These are phyloP conservation scores for Saturnispora bothae DNA, from an alignment of 805 yeast genomes.

Conservation along the genomic window DNA sequence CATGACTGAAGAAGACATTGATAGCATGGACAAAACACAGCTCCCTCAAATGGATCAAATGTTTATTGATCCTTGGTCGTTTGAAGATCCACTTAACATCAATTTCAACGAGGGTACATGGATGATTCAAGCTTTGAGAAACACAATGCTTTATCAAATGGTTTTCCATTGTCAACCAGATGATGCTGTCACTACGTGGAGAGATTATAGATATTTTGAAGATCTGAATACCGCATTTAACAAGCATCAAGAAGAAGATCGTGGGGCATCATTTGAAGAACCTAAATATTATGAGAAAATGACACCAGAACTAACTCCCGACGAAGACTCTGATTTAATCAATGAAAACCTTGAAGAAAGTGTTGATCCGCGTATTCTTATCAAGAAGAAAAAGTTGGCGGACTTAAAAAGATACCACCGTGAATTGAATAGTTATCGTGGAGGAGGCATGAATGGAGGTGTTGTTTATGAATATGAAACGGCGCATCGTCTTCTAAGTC, in stretches of 20 bases:
- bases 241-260: conserved; percentile 15
- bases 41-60: conserved; percentile 27
- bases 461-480: conserved; percentile 49
- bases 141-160: conserved; percentile 69
- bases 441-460: conserved; percentile 4
- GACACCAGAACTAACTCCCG: background rate
- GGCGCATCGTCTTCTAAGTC: conserved; percentile 60
- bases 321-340: conserved; percentile 1
- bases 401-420: conserved; percentile 23
- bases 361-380: conserved; percentile 11
- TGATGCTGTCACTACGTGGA: conserved; percentile 82
- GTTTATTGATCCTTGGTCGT: conserved; percentile 78
- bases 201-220: conserved; percentile 66
- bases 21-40: conserved; percentile 27
- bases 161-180: conserved; percentile 95
- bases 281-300: background rate
- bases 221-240: conserved; percentile 50
- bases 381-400: conserved; percentile 21
- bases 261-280: conserved; percentile 9
- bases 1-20: conserved; percentile 33
- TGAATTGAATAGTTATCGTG: conserved; percentile 9
- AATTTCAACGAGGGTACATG: conserved; percentile 78
- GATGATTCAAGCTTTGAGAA: conserved; percentile 73
- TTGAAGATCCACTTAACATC: conserved; percentile 79
- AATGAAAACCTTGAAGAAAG: background rate